These are phyloP conservation scores for Boeremia lycopersici DNA, from an alignment of 2,329 filamentous ascomycete genomes.

Conservation along the genomic window DNA sequence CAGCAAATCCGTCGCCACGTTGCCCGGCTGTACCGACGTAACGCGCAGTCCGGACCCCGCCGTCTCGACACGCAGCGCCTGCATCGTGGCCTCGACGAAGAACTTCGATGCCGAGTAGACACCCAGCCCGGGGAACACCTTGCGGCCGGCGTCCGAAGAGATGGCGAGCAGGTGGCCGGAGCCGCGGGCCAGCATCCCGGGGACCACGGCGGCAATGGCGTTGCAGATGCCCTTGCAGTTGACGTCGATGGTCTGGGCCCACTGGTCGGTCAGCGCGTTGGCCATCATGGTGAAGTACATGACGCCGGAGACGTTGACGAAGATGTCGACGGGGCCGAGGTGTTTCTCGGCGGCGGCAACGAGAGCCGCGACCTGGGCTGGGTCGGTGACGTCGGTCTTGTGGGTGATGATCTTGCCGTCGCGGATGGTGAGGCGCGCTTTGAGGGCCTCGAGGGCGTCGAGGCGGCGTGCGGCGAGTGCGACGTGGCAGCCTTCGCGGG, in stretches of 20 bases:
- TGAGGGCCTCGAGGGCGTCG: slow-evolving; percentile 71
- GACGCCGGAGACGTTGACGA: slow-evolving; percentile 81
- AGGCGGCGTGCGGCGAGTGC: slow-evolving; percentile 73
- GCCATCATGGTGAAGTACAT: slow-evolving; percentile 93
- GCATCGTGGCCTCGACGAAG: slow-evolving; percentile 83
- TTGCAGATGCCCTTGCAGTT: slow-evolving; percentile 85
- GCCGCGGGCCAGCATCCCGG: slow-evolving; percentile 72
- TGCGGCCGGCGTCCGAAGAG: slow-evolving; percentile 80
- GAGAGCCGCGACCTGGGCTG: slow-evolving; percentile 69
- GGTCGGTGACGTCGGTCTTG: slow-evolving; percentile 74
- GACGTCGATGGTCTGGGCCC: slow-evolving; percentile 82
- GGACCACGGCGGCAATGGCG: slow-evolving; percentile 71
- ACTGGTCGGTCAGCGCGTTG: slow-evolving; percentile 73
- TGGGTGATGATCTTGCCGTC: slow-evolving; percentile 71
- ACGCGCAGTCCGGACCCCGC: slow-evolving; percentile 75
- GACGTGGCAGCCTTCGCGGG: slow-evolving; percentile 72
- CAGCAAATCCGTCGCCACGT: slow-evolving; percentile 74
- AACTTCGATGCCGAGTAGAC: slow-evolving; percentile 86
- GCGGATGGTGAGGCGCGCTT: slow-evolving; percentile 62
- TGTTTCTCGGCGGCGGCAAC: slow-evolving; percentile 63
- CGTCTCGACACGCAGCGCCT: slow-evolving; percentile 75
- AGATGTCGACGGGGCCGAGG: slow-evolving; percentile 76
- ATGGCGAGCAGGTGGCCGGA: slow-evolving; percentile 78
- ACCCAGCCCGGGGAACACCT: slow-evolving; percentile 80
- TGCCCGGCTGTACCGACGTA: slow-evolving; percentile 77